Evolutionary conservation across 2,329 filamentous ascomycete species (phyloP).

Genomic region (Cercospora nicotianae): DNA sequence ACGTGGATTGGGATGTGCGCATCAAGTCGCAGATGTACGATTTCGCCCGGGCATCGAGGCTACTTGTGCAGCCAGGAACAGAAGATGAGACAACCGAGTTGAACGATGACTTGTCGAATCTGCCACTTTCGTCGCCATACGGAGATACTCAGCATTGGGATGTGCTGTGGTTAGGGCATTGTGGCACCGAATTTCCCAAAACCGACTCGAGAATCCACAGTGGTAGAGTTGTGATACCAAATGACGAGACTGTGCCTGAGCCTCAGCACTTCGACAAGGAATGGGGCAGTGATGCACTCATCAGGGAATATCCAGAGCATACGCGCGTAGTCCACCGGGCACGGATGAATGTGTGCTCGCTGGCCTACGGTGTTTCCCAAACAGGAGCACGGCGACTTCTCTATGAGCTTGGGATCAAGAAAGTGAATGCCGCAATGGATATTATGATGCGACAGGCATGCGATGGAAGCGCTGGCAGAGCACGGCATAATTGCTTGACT

Average conservation of each 20-base stretch:
- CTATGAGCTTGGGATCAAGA: constrained; percentile 47
- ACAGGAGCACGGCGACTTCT: constrained; percentile 48
- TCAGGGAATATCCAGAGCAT: constrained; percentile 35
- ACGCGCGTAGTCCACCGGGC: constrained; percentile 49
- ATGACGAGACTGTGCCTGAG: constrained; percentile 29
- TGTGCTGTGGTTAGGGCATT: constrained; percentile 41
- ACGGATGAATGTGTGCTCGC: constrained; percentile 44
- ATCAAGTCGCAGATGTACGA: constrained; percentile 42
- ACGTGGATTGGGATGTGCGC: constrained; percentile 49
- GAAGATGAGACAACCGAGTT: constrained; percentile 21
- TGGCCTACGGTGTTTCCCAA: constrained; percentile 51
- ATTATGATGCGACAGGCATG: constrained; percentile 37
- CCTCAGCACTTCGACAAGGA: constrained; percentile 27
- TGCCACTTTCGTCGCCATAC: constrained; percentile 39
- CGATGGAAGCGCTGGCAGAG: constrained; percentile 33
- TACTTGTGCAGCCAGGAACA: constrained; percentile 37
- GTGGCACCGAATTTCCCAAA: constrained; percentile 20
- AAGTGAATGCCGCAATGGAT: constrained; percentile 42
- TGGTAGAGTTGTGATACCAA: constrained; percentile 23
- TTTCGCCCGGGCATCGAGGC: constrained; percentile 43
- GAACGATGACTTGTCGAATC: constrained; percentile 7
- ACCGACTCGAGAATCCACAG: constrained; percentile 13
- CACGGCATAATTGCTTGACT: constrained; percentile 44
- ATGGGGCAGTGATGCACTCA: constrained; percentile 26
- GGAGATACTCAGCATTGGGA: constrained; percentile 41